Conservation (phyloP, 805 yeast species). For the Starmerella ratchasimensis region DNA sequence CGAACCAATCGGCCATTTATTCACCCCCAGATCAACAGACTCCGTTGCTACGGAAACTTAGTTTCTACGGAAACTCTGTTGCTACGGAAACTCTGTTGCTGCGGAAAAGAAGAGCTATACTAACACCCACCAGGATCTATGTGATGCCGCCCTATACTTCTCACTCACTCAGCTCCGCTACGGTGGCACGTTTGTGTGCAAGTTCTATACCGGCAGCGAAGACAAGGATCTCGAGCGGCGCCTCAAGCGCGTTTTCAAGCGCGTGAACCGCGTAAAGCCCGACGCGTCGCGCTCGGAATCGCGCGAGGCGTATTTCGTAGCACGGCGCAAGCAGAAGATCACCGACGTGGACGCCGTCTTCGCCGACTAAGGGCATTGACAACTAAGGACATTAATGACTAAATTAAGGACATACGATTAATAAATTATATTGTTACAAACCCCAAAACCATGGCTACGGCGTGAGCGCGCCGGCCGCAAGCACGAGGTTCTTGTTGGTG, state of each 20-base stretch:
- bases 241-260: conserved; percentile 43
- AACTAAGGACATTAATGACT: too few species aligned
- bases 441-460: not conserved
- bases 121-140: conserved; percentile 41
- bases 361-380: not conserved
- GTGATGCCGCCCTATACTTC: conserved; percentile 77
- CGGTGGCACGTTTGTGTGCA: conserved; percentile 66
- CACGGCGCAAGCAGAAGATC: conserved; percentile 31
- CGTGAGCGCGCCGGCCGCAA: conserved; percentile 81
- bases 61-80: too few species aligned
- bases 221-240: conserved; percentile 51
- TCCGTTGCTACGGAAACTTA: too few species aligned
- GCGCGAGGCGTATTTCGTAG: conserved; percentile 70
- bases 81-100: too few species aligned
- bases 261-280: conserved; percentile 65
- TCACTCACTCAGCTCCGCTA: conserved; percentile 56
- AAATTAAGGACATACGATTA: too few species aligned
- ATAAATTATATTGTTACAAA: not conserved
- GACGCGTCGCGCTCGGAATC: conserved; percentile 66
- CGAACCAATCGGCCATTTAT: too few species aligned
- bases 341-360: conserved; percentile 5
- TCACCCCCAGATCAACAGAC: not conserved
- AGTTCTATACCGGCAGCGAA: conserved; percentile 72
- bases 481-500: conserved; percentile 76
- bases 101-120: not conserved